Conservation (phyloP, 164 flowering plant species). For the Magnolia changhungtana region DNA sequence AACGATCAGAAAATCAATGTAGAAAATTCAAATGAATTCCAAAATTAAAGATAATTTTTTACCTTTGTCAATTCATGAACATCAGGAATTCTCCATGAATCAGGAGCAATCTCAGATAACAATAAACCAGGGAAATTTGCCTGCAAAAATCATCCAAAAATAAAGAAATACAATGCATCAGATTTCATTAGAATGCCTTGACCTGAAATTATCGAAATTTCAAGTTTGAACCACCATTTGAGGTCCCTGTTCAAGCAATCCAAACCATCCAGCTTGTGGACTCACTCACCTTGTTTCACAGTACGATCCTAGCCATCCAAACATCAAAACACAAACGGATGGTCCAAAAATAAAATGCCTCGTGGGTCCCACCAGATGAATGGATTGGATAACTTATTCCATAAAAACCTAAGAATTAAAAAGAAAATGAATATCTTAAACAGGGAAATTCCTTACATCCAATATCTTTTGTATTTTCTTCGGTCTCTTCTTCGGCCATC, state of each 20-base stretch:
- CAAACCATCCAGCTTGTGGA: too few species aligned
- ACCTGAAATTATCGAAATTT: not conserved
- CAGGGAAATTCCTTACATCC: conserved; percentile 43
- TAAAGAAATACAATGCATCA: not conserved
- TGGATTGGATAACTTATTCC: not conserved
- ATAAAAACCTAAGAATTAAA: not conserved
- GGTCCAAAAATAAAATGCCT: too few species aligned
- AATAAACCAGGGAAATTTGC: conserved; percentile 48
- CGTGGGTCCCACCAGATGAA: too few species aligned
- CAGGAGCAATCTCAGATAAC: conserved; percentile 48
- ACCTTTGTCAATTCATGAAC: not conserved
- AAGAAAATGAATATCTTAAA: not conserved
- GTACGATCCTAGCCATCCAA: too few species aligned
- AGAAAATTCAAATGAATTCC: not conserved
- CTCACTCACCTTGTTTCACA: too few species aligned
- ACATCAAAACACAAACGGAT: too few species aligned
- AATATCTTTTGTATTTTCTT: conserved; percentile 46
- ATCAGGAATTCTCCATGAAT: conserved; percentile 48
- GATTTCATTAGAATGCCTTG: not conserved
- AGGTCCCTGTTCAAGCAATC: not conserved
- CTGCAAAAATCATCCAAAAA: conserved; percentile 29
- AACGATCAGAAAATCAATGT: not conserved
- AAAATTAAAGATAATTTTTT: too few species aligned
- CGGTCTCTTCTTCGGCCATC: conserved; percentile 68
- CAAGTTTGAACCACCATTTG: not conserved